phyloP scores from a whole-genome alignment of 208 protist species.

The Trypanosoma cruzi region DNA sequence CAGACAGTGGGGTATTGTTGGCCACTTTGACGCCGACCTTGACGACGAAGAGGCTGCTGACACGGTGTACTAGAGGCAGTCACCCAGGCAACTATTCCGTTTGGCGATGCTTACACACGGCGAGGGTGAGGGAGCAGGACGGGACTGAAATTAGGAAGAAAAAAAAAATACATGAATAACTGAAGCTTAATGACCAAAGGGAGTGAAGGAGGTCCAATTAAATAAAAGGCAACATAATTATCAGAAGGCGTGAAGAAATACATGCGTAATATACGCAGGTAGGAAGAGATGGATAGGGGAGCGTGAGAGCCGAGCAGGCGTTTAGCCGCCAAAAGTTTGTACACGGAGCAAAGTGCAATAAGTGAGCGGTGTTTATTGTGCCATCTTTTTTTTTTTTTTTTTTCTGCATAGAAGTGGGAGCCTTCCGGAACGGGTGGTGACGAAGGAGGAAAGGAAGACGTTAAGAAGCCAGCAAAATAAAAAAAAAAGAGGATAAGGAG shows the following conservation, averaged over 20 bases:
- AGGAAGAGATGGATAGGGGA: no score
- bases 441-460: background rate
- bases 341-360: background rate
- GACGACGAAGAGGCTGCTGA: constrained; percentile 88
- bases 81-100: no score
- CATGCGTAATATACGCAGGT: background rate
- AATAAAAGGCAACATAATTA: background rate
- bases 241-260: background rate
- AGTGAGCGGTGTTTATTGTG: background rate
- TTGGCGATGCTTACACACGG: no score
- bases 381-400: constrained; percentile 2
- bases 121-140: background rate
- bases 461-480: background rate
- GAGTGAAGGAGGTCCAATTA: background rate
- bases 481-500: constrained; percentile 26
- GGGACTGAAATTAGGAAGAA: no score
- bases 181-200: background rate
- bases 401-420: background rate
- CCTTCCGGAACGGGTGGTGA: background rate
- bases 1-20: constrained; percentile 60
- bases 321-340: background rate
- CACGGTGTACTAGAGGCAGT: constrained; percentile 59
- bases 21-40: constrained; percentile 87
- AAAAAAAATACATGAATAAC: no score
- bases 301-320: no score